Base-by-base conservation (phyloP, 108 stramenopile species). In the Discostella pseudostelligera region DNA sequence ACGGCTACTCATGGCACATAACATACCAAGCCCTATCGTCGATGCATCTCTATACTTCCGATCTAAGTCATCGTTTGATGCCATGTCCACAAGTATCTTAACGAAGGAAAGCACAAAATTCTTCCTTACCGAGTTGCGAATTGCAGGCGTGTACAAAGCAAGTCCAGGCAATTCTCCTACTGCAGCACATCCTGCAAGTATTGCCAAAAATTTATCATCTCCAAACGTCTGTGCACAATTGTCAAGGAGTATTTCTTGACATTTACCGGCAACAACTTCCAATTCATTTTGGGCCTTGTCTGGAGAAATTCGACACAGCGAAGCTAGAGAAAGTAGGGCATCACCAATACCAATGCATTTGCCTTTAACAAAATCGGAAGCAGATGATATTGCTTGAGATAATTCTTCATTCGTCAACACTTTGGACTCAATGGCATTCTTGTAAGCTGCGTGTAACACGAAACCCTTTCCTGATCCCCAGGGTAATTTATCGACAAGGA, bases 401-500 rank as follows among this genome's bases (percentile, higher is more conserved):
- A 75, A 37, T 46, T 87, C 82, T 1, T 59, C 39, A 39, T 43
- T 37, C 13, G 65, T 57, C 11, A 86, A 40, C 25, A 81, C 37
- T 3, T 69, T 81, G 43, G 62, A 16, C 11, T 65, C 59, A 8
- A 62, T 32, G 10, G 70, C 75, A 20, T 56, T 37, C 29, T 59
- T 70, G 39, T 84, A 74, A 1, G 81, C 64, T 25, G 76, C 45
- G 21, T 65, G 19, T 1, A 87, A 28, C 4, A 74, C 81, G 47
- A 85, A 70, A 2, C 84, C 84, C 50, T 85, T 85, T 26, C 89
- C 89, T 37, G 70, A 68, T 39, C 81, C 84, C 86, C 84, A 84
- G 16, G 81, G 78, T 26, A 90, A 36, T 42, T 81, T 71, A 42
- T 83, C 78, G 4, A 90, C 64, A 24, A 86, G 29, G 32, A 40